These are phyloP conservation scores for Kalanchoe fedtschenkoi DNA, from an alignment of 164 flowering plant genomes.

Conservation along the genomic window DNA sequence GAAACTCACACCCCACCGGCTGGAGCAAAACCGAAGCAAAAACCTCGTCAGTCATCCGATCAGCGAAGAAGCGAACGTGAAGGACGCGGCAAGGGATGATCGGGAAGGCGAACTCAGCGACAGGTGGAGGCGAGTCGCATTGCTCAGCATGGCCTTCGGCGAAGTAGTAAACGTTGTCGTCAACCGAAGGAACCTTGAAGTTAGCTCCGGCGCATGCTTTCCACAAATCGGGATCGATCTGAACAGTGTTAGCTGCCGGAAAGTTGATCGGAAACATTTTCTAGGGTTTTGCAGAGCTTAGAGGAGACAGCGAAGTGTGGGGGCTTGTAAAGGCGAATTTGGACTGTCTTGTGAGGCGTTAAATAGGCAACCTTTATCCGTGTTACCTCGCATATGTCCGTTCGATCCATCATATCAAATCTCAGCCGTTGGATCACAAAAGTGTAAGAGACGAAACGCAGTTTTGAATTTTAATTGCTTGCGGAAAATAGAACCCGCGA, in stretches of 20 bases:
- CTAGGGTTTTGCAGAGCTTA: conserved; percentile 3
- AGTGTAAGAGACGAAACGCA: too few relatives aligned
- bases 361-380: too few relatives aligned
- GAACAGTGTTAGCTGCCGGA: conserved; percentile 8
- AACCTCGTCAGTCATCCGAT: conserved; percentile 47
- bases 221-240: conserved; percentile 47
- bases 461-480: too few relatives aligned
- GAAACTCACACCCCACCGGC: conserved; percentile 8
- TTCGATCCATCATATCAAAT: too few relatives aligned
- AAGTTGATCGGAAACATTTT: conserved; percentile 8
- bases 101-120: conserved; percentile 13
- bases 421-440: too few relatives aligned
- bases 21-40: conserved; percentile 29
- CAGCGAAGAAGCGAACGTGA: conserved; percentile 27
- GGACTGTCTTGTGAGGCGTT: too few relatives aligned
- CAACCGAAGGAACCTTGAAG: conserved; percentile 32
- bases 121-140: conserved; percentile 12
- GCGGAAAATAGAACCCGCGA: too few relatives aligned
- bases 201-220: conserved; percentile 49
- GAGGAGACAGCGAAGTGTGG: too few relatives aligned
- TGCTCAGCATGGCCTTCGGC: conserved; percentile 74
- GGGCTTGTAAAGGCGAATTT: too few relatives aligned
- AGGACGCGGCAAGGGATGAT: conserved; percentile 28
- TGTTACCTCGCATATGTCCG: too few relatives aligned
- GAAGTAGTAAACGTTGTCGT: conserved; percentile 65